phyloP scores from a whole-genome alignment of 1,139 yeast species.

The Sugiyamaella xylanicola region DNA sequence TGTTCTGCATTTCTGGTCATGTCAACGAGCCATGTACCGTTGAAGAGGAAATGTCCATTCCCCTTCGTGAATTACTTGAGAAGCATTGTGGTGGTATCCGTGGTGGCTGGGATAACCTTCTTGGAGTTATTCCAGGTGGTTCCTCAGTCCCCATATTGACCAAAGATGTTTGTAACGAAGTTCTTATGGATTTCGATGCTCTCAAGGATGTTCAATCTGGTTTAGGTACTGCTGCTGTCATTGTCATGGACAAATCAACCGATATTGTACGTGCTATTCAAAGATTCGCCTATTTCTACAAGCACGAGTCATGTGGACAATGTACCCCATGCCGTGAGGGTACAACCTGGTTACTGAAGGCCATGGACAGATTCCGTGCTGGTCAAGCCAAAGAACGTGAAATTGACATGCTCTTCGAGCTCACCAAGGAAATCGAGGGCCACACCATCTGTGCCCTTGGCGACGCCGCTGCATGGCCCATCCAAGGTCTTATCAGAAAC shows the following conservation, averaged over 20 bases:
- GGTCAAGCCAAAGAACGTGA: constrained; percentile 82
- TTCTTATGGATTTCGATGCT: constrained; percentile 84
- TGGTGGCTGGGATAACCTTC: constrained; percentile 89
- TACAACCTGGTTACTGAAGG: constrained; percentile 78
- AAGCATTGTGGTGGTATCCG: constrained; percentile 87
- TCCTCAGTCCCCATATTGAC: constrained; percentile 82
- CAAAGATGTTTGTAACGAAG: constrained; percentile 63
- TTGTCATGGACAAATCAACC: constrained; percentile 83
- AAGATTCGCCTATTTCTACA: constrained; percentile 77
- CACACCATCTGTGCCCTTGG: constrained; percentile 91
- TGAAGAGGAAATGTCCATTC: constrained; percentile 91
- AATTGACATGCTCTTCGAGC: constrained; percentile 79
- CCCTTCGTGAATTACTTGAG: constrained; percentile 75
- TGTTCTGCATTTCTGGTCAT: constrained; percentile 85
- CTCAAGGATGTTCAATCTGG: constrained; percentile 83
- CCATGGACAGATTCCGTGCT: constrained; percentile 76
- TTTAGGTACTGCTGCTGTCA: constrained; percentile 89
- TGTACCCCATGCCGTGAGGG: constrained; percentile 97
- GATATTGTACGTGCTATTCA: constrained; percentile 84
- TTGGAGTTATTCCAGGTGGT: constrained; percentile 88
- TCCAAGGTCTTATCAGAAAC: constrained; percentile 80
- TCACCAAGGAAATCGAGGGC: constrained; percentile 83
- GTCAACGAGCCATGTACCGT: constrained; percentile 91
- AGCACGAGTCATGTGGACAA: constrained; percentile 92
- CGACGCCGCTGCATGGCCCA: constrained; percentile 93